Conservation (phyloP, 768 basidiomycete genomes). For the Boletus pseudopeckii region DNA sequence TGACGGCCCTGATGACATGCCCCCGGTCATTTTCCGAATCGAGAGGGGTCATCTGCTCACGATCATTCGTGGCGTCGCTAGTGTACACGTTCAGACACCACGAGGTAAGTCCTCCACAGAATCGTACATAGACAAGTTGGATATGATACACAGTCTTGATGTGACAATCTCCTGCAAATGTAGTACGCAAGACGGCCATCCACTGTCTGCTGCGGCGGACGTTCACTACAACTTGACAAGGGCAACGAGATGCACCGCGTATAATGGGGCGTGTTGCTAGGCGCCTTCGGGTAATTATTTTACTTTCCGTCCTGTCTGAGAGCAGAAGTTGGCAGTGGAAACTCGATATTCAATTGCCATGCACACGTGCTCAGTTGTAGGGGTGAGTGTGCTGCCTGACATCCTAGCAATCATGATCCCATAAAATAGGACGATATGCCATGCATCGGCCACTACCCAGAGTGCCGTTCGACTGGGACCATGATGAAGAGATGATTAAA, state of each 20-base stretch:
- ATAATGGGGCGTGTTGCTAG: slow-evolving; percentile 56
- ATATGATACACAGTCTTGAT: not conserved
- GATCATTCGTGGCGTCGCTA: not conserved
- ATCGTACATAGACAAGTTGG: not conserved
- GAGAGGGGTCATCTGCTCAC: not conserved
- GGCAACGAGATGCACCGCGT: not conserved
- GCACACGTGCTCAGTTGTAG: too few relatives aligned
- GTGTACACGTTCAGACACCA: not conserved
- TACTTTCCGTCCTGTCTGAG: slow-evolving; percentile 64
- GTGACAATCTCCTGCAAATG: not conserved
- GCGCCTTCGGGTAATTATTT: slow-evolving; percentile 41
- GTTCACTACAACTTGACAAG: not conserved
- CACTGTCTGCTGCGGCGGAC: not conserved
- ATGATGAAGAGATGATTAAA: slow-evolving; percentile 9
- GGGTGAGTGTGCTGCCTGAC: too few relatives aligned
- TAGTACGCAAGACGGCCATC: not conserved
- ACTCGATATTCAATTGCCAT: not conserved
- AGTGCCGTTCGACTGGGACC: not conserved
- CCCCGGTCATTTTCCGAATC: slow-evolving; percentile 10
- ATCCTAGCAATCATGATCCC: too few relatives aligned
- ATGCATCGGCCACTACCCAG: not conserved
- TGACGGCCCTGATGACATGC: slow-evolving; percentile 22
- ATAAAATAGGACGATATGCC: not conserved
- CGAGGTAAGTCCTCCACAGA: not conserved
- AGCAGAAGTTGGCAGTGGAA: too few relatives aligned